phyloP scores from a whole-genome alignment of 1,284 basidiomycete genomes.

The Inonotus hispidus region DNA sequence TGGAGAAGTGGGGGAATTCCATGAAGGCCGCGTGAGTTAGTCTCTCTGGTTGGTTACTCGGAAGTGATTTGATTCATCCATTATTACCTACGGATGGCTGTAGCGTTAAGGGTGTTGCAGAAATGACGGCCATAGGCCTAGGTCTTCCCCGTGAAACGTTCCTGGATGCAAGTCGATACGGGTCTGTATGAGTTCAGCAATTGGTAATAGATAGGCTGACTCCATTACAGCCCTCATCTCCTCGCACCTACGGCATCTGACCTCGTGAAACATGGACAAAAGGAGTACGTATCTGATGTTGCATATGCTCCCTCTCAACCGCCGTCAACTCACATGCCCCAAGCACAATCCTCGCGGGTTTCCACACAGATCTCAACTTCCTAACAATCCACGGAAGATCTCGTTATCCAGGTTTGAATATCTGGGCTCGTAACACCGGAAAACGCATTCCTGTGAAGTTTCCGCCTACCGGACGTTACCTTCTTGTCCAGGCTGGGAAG shows the following conservation, averaged over 20 bases:
- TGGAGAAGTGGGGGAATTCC: constrained; percentile 79
- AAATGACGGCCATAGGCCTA: constrained; percentile 80
- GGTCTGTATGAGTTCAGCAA: constrained; percentile 41
- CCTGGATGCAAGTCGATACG: constrained; percentile 74
- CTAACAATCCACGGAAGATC: constrained; percentile 89
- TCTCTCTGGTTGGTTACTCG: constrained; percentile 4
- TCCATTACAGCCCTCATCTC: constrained; percentile 63
- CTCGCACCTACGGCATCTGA: constrained; percentile 91
- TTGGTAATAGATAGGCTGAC: neutral
- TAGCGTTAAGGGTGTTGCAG: constrained; percentile 75
- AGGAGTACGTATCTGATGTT: constrained; percentile 32
- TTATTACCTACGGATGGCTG: too few species aligned
- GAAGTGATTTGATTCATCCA: too few species aligned
- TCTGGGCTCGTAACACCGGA: constrained; percentile 90
- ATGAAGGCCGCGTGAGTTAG: constrained; percentile 80
- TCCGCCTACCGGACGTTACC: constrained; percentile 62
- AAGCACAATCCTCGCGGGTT: constrained; percentile 79
- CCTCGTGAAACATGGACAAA: constrained; percentile 68
- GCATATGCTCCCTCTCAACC: neutral
- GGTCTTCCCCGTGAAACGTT: constrained; percentile 65
- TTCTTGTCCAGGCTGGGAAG: constrained; percentile 86
- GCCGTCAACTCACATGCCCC: neutral
- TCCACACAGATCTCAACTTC: constrained; percentile 83
- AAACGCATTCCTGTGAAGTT: constrained; percentile 82
- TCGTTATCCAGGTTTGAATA: constrained; percentile 77